Conservation (phyloP, 2,329 filamentous ascomycete species). For the Penicillium occitanis region DNA sequence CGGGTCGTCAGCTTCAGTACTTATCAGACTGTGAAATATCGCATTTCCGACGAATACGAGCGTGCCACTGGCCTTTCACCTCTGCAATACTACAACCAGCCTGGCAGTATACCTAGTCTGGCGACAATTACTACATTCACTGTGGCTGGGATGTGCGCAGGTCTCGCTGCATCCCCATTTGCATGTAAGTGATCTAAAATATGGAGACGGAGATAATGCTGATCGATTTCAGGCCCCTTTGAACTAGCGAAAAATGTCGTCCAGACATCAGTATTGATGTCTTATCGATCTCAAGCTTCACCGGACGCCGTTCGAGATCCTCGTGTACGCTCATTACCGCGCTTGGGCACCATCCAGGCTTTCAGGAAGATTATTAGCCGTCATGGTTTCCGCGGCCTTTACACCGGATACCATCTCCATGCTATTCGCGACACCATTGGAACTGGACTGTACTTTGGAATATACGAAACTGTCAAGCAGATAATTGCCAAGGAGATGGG, state of each 20-base stretch:
- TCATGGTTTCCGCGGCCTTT: conserved; percentile 46
- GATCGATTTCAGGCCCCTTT: conserved; percentile 41
- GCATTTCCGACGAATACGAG: conserved; percentile 41
- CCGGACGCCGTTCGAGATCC: conserved; percentile 36
- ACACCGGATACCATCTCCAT: conserved; percentile 49
- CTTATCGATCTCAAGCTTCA: conserved; percentile 41
- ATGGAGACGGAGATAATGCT: neutral
- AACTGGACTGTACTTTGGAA: conserved; percentile 48
- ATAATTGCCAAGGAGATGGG: conserved; percentile 46
- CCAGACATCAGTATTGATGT: conserved; percentile 50
- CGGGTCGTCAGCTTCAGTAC: conserved; percentile 49
- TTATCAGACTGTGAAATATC: conserved; percentile 46
- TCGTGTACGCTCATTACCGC: conserved; percentile 39
- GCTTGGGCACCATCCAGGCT: conserved; percentile 44
- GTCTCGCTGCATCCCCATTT: conserved; percentile 43
- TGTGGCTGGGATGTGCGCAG: conserved; percentile 44
- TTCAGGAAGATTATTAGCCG: conserved; percentile 45
- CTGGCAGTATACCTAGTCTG: conserved; percentile 44
- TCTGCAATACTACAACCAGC: conserved; percentile 41
- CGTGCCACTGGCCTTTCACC: conserved; percentile 44
- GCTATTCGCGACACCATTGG: conserved; percentile 48
- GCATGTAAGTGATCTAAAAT: conserved; percentile 39
- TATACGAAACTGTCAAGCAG: conserved; percentile 51
- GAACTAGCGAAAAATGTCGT: conserved; percentile 52
- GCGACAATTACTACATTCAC: conserved; percentile 46